Conservation (phyloP, 2,329 filamentous ascomycete genomes). For the Colletotrichum simmondsii region DNA sequence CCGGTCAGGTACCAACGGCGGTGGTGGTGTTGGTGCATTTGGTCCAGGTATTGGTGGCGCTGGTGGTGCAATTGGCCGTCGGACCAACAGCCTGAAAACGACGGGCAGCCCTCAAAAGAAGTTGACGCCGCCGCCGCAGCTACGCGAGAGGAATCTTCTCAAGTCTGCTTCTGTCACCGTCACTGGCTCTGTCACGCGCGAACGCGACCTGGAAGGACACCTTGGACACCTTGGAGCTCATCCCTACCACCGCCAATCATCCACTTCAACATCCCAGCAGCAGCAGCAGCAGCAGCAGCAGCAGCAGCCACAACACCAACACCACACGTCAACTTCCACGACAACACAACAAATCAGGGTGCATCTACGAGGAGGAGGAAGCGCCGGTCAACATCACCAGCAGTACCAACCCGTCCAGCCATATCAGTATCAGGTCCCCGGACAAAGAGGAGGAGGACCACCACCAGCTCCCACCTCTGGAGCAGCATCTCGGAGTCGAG, state of each 20-base stretch:
- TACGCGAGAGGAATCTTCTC: conserved; percentile 27
- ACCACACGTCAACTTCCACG: neutral
- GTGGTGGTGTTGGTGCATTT: neutral
- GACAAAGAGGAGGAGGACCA: neutral
- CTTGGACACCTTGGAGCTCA: neutral
- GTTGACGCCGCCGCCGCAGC: conserved; percentile 30
- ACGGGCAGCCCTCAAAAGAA: conserved; percentile 20
- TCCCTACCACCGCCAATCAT: conserved; percentile 6
- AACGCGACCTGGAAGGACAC: conserved; percentile 8
- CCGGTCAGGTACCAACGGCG: neutral
- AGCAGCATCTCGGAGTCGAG: neutral
- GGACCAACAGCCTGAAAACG: neutral
- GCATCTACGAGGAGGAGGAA: conserved; percentile 11
- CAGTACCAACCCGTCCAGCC: neutral
- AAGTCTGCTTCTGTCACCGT: neutral
- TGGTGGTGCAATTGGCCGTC: neutral
- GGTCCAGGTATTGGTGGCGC: neutral
- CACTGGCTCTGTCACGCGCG: too few species aligned
- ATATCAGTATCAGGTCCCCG: neutral
- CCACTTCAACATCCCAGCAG: neutral
- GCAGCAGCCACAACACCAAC: neutral
- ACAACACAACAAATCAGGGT: conserved; percentile 8
- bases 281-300: neutral
- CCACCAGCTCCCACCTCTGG: neutral
- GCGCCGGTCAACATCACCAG: neutral